Evolutionary conservation across 2,329 filamentous ascomycete genomes (phyloP).

Genomic region (Diaporthe ampelina): DNA sequence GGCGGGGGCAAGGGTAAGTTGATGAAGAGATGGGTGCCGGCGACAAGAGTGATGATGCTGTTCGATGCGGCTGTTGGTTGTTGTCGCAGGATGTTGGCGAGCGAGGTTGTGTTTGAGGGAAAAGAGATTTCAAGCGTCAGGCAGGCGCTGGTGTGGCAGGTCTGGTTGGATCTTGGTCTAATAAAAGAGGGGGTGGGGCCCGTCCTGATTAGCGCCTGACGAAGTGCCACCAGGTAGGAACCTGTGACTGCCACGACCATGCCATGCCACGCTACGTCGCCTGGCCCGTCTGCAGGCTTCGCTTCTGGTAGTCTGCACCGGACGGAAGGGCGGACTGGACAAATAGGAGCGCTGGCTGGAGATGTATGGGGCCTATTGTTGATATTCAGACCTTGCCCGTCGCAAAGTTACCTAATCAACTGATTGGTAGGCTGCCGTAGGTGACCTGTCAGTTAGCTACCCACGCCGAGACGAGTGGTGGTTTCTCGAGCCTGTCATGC

Average conservation of each 20-base stretch:
- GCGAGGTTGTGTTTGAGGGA: slow-evolving; percentile 22
- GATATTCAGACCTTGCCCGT: neutral
- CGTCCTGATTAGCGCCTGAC: slow-evolving; percentile 26
- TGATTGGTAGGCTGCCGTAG: neutral
- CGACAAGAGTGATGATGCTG: slow-evolving; percentile 22
- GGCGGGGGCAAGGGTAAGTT: neutral
- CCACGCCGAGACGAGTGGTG: too few species aligned
- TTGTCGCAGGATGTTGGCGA: slow-evolving; percentile 2
- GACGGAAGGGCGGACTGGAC: neutral
- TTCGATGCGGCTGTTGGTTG: slow-evolving; percentile 30
- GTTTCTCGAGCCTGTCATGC: neutral
- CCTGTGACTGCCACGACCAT: slow-evolving; percentile 26
- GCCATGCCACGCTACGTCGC: slow-evolving; percentile 8
- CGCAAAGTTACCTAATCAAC: neutral
- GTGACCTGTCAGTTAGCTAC: neutral
- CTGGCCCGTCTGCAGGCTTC: neutral
- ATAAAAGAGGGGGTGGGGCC: slow-evolving; percentile 29
- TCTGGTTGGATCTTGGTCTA: slow-evolving; percentile 22
- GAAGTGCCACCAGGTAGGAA: slow-evolving; percentile 6
- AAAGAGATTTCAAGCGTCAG: slow-evolving; percentile 29
- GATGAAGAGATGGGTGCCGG: slow-evolving; percentile 26
- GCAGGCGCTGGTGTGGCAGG: slow-evolving; percentile 12
- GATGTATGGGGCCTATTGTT: neutral
- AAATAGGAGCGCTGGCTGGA: neutral
- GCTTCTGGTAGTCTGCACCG: neutral